A percentile compares a stretch with the other conserved stretches of the same genome.
phyloP scores from a whole-genome alignment of 148 eudicot genomes.

The Camellia granthamiana region DNA sequence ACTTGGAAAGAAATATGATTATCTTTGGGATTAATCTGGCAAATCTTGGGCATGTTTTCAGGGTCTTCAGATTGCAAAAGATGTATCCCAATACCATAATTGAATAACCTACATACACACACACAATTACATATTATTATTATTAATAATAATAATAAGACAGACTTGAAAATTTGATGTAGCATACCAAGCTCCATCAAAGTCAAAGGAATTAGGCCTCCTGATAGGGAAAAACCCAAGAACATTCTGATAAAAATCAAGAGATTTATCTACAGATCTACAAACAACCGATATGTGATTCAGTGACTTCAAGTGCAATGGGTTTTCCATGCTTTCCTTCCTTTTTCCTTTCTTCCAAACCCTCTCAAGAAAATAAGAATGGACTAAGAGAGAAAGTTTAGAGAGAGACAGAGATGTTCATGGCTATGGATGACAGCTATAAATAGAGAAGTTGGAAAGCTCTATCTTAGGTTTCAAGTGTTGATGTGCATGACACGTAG shows the following conservation, averaged over 20 bases:
- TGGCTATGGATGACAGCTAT: not conserved
- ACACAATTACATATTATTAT: not conserved
- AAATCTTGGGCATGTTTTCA: constrained; percentile 21
- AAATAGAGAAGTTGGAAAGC: not conserved
- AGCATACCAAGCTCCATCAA: constrained; percentile 55
- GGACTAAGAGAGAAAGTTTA: not conserved
- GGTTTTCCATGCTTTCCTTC: constrained; percentile 28
- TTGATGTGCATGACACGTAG: too few species aligned
- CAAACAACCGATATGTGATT: constrained; percentile 49
- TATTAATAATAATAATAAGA: too few species aligned
- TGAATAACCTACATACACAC: constrained; percentile 37
- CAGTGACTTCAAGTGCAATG: constrained; percentile 35
- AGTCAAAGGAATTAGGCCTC: constrained; percentile 44
- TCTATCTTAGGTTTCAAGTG: too few species aligned
- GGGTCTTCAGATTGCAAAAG: constrained; percentile 39
- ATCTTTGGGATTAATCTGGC: constrained; percentile 46
- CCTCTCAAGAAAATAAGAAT: not conserved
- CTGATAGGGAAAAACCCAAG: constrained; percentile 45
- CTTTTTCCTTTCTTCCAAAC: constrained; percentile 10
- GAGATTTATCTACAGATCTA: constrained; percentile 43
- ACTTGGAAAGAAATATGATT: constrained; percentile 43
- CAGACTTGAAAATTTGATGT: not conserved
- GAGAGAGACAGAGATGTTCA: not conserved
- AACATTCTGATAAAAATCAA: constrained; percentile 42
- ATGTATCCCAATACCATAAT: constrained; percentile 52